phyloP scores from a whole-genome alignment of 2,329 filamentous ascomycete species.

The Aspergillus sergii region DNA sequence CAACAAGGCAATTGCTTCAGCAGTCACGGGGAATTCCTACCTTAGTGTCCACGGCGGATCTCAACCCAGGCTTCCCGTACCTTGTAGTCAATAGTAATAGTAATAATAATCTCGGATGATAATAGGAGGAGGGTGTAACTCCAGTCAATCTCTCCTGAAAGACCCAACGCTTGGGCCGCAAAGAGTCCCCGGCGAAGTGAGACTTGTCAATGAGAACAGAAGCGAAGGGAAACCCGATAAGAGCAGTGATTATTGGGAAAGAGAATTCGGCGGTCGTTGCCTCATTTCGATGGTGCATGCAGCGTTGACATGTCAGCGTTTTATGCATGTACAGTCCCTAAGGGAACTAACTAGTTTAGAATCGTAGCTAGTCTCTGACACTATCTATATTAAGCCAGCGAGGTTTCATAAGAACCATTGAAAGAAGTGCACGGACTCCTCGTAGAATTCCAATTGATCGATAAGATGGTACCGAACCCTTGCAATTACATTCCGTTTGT shows the following conservation, averaged over 20 bases:
- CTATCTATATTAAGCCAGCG: background rate
- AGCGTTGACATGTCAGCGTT: conserved; percentile 4
- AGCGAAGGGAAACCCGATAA: background rate
- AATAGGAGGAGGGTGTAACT: background rate
- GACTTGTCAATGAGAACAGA: background rate
- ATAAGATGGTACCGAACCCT: background rate
- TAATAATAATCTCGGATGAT: background rate
- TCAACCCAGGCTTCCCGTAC: background rate
- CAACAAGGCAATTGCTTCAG: background rate
- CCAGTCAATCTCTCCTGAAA: background rate
- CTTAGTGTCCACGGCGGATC: background rate
- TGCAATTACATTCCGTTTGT: background rate
- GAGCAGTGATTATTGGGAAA: background rate
- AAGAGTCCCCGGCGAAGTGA: conserved; percentile 1
- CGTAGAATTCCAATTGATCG: background rate
- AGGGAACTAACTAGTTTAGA: background rate
- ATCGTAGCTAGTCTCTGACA: conserved; percentile 3
- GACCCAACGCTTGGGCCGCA: conserved; percentile 3
- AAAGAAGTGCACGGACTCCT: background rate
- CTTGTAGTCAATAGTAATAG: background rate
- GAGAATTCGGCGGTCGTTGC: background rate
- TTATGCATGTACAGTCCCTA: conserved; percentile 1
- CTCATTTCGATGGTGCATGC: conserved; percentile 1
- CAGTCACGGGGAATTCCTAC: conserved; percentile 4
- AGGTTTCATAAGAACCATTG: background rate